phyloP scores from a whole-genome alignment of 179 eudicot species.

The Vitellaria paradoxa region DNA sequence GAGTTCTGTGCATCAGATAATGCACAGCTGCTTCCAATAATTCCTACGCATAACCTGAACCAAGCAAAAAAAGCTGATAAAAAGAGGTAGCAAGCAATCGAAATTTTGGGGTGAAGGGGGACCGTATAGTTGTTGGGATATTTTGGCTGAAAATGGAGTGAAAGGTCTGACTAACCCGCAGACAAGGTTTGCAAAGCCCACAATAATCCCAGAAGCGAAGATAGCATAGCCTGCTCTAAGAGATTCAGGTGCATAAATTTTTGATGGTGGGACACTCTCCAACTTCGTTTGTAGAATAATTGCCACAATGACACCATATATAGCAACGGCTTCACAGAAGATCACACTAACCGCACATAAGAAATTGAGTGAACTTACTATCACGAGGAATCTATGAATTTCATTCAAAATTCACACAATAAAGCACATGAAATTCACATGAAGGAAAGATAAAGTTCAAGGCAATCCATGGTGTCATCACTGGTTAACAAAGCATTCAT shows the following conservation, averaged over 20 bases:
- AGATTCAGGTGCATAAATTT: conserved; percentile 72
- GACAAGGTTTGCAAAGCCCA: conserved; percentile 95
- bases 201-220: conserved; percentile 89
- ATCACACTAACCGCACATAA: conserved; percentile 55
- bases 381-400: background rate
- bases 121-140: background rate
- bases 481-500: background rate
- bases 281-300: conserved; percentile 95
- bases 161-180: conserved; percentile 65
- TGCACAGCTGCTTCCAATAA: conserved; percentile 99
- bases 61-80: background rate
- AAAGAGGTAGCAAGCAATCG: too few species aligned
- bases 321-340: conserved; percentile 98
- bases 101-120: background rate
- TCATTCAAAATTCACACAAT: background rate
- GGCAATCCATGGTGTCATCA: background rate
- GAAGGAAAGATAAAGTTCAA: background rate
- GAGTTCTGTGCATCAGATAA: conserved; percentile 99
- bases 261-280: conserved; percentile 80
- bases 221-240: conserved; percentile 97
- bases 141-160: background rate
- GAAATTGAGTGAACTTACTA: background rate
- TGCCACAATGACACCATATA: conserved; percentile 96
- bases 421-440: background rate
- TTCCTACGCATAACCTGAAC: conserved; percentile 86